Evolutionary conservation across 169 alveolate species (phyloP).

Genomic region (Cardiosporidium cionae): DNA sequence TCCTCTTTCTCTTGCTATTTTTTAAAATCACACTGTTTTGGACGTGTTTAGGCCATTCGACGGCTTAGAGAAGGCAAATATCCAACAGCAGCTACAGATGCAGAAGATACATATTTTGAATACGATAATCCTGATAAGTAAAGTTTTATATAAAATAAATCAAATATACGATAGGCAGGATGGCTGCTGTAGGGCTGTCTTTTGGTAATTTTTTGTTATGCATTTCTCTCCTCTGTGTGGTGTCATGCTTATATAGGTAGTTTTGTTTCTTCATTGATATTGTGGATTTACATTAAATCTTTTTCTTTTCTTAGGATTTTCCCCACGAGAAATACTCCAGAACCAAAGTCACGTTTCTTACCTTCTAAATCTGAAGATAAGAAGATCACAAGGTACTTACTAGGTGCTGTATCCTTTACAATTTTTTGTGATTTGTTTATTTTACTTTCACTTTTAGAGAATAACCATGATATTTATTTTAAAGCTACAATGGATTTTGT

Average conservation of each 20-base stretch:
- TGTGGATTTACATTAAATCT: background rate
- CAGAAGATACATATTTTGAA: background rate
- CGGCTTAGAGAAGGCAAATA: background rate
- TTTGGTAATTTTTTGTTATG: no score
- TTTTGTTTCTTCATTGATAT: background rate
- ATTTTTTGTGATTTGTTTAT: background rate
- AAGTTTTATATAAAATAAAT: background rate
- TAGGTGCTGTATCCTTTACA: background rate
- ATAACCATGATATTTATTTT: background rate
- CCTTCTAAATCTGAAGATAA: conserved; percentile 7
- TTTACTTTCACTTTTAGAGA: background rate
- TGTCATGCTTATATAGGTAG: background rate
- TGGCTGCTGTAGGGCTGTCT: no score
- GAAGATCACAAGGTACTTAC: background rate
- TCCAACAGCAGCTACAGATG: background rate
- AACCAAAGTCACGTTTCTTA: conserved; percentile 5
- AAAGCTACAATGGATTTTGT: background rate
- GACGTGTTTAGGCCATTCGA: background rate
- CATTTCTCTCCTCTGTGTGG: no score
- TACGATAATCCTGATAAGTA: background rate
- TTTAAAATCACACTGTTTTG: no score
- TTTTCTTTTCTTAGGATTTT: conserved; percentile 8
- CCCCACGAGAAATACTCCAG: conserved; percentile 8
- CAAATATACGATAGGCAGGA: no score
- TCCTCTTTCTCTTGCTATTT: no score